These are phyloP conservation scores for Mediolabrus comicus DNA, from an alignment of 108 stramenopile genomes.

Conservation along the genomic window DNA sequence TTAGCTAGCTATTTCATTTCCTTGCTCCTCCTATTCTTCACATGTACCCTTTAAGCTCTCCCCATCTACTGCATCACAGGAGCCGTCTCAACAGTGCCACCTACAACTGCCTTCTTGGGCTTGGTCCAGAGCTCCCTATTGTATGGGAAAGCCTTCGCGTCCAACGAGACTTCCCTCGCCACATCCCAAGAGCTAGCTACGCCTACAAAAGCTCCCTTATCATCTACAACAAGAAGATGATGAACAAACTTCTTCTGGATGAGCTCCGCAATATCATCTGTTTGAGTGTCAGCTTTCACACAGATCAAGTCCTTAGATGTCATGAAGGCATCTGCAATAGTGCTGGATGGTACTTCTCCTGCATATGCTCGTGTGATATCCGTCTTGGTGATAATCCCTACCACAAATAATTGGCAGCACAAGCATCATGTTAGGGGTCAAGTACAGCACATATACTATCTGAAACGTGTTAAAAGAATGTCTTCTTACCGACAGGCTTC, in stretches of 20 bases:
- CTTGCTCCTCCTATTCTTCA: background rate
- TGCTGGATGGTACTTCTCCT: background rate
- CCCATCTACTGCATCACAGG: background rate
- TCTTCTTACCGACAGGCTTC: background rate
- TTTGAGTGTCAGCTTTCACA: constrained; percentile 1
- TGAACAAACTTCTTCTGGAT: constrained; percentile 33
- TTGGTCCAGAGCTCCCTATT: constrained; percentile 16
- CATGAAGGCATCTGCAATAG: constrained; percentile 41
- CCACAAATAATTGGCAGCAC: background rate
- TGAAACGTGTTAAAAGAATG: background rate
- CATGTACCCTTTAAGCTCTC: background rate
- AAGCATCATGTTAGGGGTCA: background rate
- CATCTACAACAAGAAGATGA: constrained; percentile 43
- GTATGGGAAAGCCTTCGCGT: constrained; percentile 47
- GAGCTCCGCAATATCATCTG: constrained; percentile 37
- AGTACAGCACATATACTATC: background rate
- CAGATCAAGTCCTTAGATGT: background rate
- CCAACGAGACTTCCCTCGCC: constrained; percentile 37
- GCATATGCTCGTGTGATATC: constrained; percentile 45
- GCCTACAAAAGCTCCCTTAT: constrained; percentile 32
- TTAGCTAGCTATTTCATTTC: too few relatives aligned
- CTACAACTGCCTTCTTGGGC: constrained; percentile 19
- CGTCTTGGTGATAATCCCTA: constrained; percentile 51
- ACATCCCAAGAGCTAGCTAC: constrained; percentile 49
- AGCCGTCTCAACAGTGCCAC: background rate